Evolutionary conservation across 2,329 filamentous ascomycete species (phyloP), one percentile per base, ranked within the genome.

Genomic region (Fusarium secorum): DNA sequence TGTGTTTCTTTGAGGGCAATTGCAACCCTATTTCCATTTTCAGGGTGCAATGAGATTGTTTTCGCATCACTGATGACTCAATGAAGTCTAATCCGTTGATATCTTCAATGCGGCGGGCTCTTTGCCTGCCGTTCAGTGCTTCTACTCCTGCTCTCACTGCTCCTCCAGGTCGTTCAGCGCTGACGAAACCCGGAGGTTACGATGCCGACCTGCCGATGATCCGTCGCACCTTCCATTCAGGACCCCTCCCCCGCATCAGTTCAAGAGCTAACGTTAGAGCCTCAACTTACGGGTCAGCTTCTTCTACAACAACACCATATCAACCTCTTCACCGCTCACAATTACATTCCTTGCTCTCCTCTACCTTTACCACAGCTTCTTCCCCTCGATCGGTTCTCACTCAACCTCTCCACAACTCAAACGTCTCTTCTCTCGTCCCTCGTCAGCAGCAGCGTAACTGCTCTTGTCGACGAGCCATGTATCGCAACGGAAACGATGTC

Each of bases 391-490:
- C 39, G 26, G 15, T 18, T 33, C 56, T 32, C 36, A 26, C 51
- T 45, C 58, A 49, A 32, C 41, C 58, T 46, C 8, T 52, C 5
- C 45, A 20, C 44, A 54, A 58, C 53, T 53, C 61, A 11, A 57
- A 66, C 30, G 28, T 42, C 45, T 54, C 61, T 24, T 48, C 66
- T 39, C 59, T 65, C 60, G 26, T 63, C 55, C 49, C 68, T 48
- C 61, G 35, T 48, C 74, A 69, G 35, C 74, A 75, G 66, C 68
- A 73, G 56, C 74, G 74, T 51, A 60, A 75, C 66, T 76, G 74
- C 70, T 76, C 74, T 45, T 76, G 76, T 72, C 72, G 74, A 42
- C 74, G 74, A 74, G 74, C 74, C 64, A 76, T 76, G 74, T 70
- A 73, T 75, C 73, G 74, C 57, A 76, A 76, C 67, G 74, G 65